Evolutionary conservation across 2,329 filamentous ascomycete genomes (phyloP), one percentile per base, ranked within the genome.

Genomic region (Colletotrichum siamense): DNA sequence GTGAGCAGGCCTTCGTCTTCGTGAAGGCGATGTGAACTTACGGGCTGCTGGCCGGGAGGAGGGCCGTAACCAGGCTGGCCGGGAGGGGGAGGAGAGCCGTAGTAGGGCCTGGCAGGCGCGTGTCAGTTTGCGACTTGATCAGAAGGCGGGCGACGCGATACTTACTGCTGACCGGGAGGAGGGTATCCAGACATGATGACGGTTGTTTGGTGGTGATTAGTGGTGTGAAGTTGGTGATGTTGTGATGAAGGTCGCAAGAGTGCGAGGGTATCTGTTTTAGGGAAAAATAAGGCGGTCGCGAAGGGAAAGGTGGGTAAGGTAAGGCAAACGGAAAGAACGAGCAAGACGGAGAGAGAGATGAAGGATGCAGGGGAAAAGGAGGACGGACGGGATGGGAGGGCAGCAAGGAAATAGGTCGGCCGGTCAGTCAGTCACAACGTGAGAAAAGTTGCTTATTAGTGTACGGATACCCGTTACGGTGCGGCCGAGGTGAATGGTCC

Each of bases 171-270:
- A 24, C 44, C 57, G 28, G 52, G 73, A 57, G 73, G 73, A 73
- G 73, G 73, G 73, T 84, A 86, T 78, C 84, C 83, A 59, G 85
- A 86, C 85, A 86, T 86, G 78, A 44, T 69, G 69, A 32, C 24
- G 12, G 34, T 68, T 61, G 71, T 71, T 62, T 78, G 57, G 57
- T 69, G 63, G 61, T 67, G 74, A 65, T 69, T 61, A 57, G 39
- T 44, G 30, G 44, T 55, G 6, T 24, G 9, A 16, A 13, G 32
- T 55, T 68, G 22, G 10, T 52, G 61, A 13, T 65, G 44, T 71
- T 22, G 44, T 61, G 22, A 8, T 39, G 22, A 44, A 39, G 61
- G 44, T 66, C 68, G 72, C 61, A 63, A 63, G 44, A 70, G 57
- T 49, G 68, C 55, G 57, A 70, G n/a, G 55, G 68, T 52, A 69